Base-by-base conservation (phyloP, 2,329 filamentous ascomycete genomes). In the Alternaria solani region DNA sequence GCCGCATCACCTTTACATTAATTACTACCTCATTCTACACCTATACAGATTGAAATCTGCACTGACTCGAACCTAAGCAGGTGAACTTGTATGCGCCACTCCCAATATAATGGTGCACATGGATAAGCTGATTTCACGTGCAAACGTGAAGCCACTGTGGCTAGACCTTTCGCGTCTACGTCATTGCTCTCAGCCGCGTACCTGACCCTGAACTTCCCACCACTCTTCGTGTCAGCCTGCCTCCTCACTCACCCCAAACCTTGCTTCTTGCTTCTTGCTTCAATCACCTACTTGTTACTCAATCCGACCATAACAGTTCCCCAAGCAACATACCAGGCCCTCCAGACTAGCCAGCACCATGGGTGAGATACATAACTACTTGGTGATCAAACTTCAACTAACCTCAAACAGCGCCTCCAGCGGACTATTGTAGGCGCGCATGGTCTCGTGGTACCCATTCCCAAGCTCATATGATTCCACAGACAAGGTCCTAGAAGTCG, bases 401-500 rank as follows among this genome's bases (percentile, higher is more conserved):
- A 74, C 59, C 42, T 49, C 20, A 25, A 38, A 18, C 59, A 70
- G 65, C 66, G 54, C 62, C 68, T 38, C 43, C 62, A 56, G 57
- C 66, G 47, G 71, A 74, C 63, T 74, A 72, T 54, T 74, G 71
- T 74, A 71, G 57, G 65, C 48, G 20, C 55, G 30, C 41, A 18
- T 30, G 41, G 9, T 14, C 2, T 7, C 30, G 5, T 12, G 4
- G 9, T 7, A n/a, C 18, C 18, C 7, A 3, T 11, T 16, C 26
- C 12, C 9, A 48, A 42, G 25, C 59, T 63, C 16, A 59, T 47
- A 47, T 20, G 12, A 5, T 2, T 25, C 4, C 32, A n/a, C 28
- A 71, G 67, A 76, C 57, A 70, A 69, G 47, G 60, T 72, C 43
- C 88, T 97, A 51, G 90, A 90, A 65, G 80, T 97, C 62, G 77